A percentile compares a stretch with the other conserved stretches of the same genome.
Evolutionary conservation across 306 rosid species (phyloP).

Genomic region (Astragalus membranaceus): DNA sequence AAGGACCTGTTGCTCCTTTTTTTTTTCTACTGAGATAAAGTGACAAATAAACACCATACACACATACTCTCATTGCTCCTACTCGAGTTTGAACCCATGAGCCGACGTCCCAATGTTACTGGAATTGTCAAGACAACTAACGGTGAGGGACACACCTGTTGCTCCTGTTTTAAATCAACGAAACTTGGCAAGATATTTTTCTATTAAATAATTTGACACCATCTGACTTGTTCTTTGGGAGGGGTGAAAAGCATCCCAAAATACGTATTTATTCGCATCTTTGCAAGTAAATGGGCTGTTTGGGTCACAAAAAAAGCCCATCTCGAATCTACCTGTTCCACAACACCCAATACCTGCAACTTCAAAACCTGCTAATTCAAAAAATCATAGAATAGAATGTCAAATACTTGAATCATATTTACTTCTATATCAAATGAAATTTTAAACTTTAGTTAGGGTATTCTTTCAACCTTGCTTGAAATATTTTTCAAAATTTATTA

Average conservation of each 20-base stretch:
- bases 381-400: background rate
- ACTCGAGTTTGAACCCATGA: too few relatives aligned
- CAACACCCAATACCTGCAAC: constrained; percentile 30
- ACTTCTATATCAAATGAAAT: background rate
- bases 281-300: constrained; percentile 29
- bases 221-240: constrained; percentile 30
- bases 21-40: too few relatives aligned
- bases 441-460: too few relatives aligned
- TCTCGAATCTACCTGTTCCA: constrained; percentile 40
- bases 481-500: background rate
- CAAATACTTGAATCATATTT: too few relatives aligned
- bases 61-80: too few relatives aligned
- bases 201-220: constrained; percentile 10
- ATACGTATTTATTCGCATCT: constrained; percentile 35
- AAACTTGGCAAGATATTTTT: constrained; percentile 17
- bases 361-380: constrained; percentile 33
- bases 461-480: too few relatives aligned
- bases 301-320: constrained; percentile 29
- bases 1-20: background rate
- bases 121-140: too few relatives aligned
- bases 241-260: constrained; percentile 60
- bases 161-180: constrained; percentile 6
- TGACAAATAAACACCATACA: too few relatives aligned
- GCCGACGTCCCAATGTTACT: too few relatives aligned
- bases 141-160: too few relatives aligned